phyloP scores from a whole-genome alignment of 73 alveolate genomes.

The Uronychia setigera region DNA sequence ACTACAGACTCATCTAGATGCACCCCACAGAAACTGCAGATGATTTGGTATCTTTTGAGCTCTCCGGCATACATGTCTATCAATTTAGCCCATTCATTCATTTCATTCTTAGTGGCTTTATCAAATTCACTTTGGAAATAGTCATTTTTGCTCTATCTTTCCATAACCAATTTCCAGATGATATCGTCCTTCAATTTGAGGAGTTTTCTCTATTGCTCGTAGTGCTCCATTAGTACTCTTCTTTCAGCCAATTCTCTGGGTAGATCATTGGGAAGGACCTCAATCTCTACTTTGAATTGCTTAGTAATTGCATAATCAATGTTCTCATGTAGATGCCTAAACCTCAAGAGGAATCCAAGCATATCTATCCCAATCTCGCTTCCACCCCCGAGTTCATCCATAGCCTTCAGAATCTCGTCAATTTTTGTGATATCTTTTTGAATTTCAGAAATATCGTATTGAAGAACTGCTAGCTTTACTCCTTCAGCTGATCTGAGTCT shows the following conservation, averaged over 20 bases:
- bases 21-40: conserved; percentile 86
- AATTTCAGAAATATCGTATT: conserved; percentile 93
- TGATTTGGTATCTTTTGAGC: conserved; percentile 78
- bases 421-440: conserved; percentile 95
- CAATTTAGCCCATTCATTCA: conserved; percentile 80
- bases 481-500: conserved; percentile 97
- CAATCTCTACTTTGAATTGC: conserved; percentile 76
- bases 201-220: conserved; percentile 68
- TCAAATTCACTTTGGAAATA: conserved; percentile 64
- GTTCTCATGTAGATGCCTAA: conserved; percentile 79
- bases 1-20: conserved; percentile 77
- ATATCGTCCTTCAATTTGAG: conserved; percentile 88
- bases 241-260: conserved; percentile 92
- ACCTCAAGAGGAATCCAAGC: conserved; percentile 59
- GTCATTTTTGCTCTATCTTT: conserved; percentile 68
- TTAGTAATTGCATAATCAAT: conserved; percentile 73
- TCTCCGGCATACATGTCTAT: conserved; percentile 86
- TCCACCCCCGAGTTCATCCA: conserved; percentile 83
- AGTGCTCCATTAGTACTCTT: conserved; percentile 74
- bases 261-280: conserved; percentile 64
- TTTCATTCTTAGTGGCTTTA: conserved; percentile 75
- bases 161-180: conserved; percentile 81
- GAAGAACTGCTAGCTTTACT: conserved; percentile 91
- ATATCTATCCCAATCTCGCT: conserved; percentile 27
- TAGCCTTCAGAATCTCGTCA: conserved; percentile 85